phyloP scores from a whole-genome alignment of 2,329 filamentous ascomycete species.

The Bipolaris bicolor region DNA sequence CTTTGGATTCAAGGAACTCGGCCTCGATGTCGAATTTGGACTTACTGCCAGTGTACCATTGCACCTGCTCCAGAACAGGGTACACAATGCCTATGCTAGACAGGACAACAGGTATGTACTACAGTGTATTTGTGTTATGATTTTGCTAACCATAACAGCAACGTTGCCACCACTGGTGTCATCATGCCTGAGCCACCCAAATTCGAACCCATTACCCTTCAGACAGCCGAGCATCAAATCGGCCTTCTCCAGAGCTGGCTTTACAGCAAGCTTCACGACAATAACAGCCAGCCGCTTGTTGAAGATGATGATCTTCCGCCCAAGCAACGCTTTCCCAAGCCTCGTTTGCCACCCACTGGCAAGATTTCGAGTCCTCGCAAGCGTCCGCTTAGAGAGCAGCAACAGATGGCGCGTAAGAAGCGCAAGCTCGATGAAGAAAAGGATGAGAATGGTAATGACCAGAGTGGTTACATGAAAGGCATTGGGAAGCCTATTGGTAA shows the following conservation, averaged over 20 bases:
- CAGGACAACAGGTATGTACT: slow-evolving; percentile 66
- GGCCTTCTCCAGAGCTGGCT: slow-evolving; percentile 92
- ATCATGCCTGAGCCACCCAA: slow-evolving; percentile 72
- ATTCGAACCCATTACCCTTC: slow-evolving; percentile 77
- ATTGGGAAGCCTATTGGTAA: slow-evolving; percentile 64
- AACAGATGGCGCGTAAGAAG: slow-evolving; percentile 85
- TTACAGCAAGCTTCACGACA: slow-evolving; percentile 83
- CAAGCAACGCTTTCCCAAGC: slow-evolving; percentile 78
- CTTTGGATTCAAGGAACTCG: slow-evolving; percentile 96
- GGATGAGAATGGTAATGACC: slow-evolving; percentile 43
- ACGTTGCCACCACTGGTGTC: slow-evolving; percentile 63
- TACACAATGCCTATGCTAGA: slow-evolving; percentile 82
- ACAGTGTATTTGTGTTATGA: slow-evolving; percentile 3
- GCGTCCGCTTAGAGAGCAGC: slow-evolving; percentile 79
- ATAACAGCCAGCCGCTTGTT: slow-evolving; percentile 79
- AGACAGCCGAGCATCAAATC: slow-evolving; percentile 79
- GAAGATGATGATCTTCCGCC: slow-evolving; percentile 94
- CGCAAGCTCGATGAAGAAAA: slow-evolving; percentile 67
- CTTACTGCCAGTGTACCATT: slow-evolving; percentile 89
- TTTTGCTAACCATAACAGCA: slow-evolving; percentile 52
- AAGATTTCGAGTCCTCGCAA: slow-evolving; percentile 89
- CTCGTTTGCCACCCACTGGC: slow-evolving; percentile 71
- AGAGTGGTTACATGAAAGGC: slow-evolving; percentile 38
- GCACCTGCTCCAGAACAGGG: slow-evolving; percentile 89
- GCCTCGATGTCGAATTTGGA: slow-evolving; percentile 88